Evolutionary conservation across 768 basidiomycete species (phyloP).

Genomic region (Tephrocybe sp.): DNA sequence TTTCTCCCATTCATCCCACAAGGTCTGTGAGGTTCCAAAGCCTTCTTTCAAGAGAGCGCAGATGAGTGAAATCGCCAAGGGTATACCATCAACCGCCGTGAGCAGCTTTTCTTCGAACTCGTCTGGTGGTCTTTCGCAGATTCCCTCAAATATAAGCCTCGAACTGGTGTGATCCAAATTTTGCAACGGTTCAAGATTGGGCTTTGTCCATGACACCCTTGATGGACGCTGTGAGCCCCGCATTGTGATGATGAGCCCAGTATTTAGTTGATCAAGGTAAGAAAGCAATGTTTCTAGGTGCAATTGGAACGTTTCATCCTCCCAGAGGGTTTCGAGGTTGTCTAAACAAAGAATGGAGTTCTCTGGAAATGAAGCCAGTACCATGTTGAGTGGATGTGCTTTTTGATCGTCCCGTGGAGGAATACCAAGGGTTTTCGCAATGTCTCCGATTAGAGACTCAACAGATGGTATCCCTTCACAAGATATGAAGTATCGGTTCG

Average conservation of each 20-base stretch:
- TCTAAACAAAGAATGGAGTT: constrained; percentile 4
- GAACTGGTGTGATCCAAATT: not conserved
- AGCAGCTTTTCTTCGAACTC: constrained; percentile 19
- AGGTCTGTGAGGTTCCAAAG: constrained; percentile 18
- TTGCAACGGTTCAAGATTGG: not conserved
- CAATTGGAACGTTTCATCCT: not conserved
- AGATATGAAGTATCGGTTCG: too few relatives aligned
- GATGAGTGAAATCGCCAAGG: not conserved
- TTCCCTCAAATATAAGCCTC: not conserved
- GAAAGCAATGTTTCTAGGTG: not conserved
- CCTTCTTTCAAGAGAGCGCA: constrained; percentile 12
- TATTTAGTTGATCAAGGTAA: not conserved
- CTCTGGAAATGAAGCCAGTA: not conserved
- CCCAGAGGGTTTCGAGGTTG: constrained; percentile 12
- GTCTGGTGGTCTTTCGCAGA: not conserved
- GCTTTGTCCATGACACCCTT: not conserved
- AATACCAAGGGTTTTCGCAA: too few relatives aligned
- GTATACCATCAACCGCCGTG: not conserved
- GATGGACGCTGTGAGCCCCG: constrained; percentile 9
- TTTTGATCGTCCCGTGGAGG: too few relatives aligned
- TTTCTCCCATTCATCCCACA: constrained; percentile 17
- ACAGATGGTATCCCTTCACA: too few relatives aligned
- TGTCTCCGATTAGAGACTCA: too few relatives aligned
- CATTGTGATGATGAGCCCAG: not conserved
- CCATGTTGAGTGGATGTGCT: not conserved